Evolutionary conservation across 176 grass and related monocot genomes (phyloP).

Genomic region (Zoysia japonica): DNA sequence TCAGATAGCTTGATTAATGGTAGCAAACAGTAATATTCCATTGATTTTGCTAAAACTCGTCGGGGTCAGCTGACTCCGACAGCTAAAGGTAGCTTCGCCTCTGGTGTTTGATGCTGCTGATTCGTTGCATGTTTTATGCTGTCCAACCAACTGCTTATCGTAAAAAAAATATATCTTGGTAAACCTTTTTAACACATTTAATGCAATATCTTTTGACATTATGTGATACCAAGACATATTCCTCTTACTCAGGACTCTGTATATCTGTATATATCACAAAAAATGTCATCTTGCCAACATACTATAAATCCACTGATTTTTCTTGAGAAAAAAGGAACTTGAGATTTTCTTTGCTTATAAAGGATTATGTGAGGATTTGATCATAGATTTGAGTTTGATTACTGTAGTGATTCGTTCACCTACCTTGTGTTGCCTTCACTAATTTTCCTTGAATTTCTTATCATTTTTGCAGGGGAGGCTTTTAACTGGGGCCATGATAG

Average conservation of each 20-base stretch:
- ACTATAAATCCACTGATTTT: neutral
- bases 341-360: conserved; percentile 6
- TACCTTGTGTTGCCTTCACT: neutral
- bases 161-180: neutral
- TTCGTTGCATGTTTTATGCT: neutral
- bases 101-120: conserved; percentile 2
- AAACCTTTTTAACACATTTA: neutral
- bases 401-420: neutral
- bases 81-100: no score
- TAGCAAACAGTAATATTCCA: no score
- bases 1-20: no score
- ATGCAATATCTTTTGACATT: neutral
- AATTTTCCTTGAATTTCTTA: neutral
- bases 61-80: no score
- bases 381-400: conserved; percentile 10
- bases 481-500: conserved; percentile 82
- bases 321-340: neutral
- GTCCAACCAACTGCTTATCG: neutral
- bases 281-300: neutral
- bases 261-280: neutral
- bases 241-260: neutral
- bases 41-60: no score
- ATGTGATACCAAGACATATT: neutral
- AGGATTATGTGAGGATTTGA: neutral
- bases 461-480: conserved; percentile 70